Evolutionary conservation across 1,139 yeast species (phyloP).

Genomic region (Pichia sp.): DNA sequence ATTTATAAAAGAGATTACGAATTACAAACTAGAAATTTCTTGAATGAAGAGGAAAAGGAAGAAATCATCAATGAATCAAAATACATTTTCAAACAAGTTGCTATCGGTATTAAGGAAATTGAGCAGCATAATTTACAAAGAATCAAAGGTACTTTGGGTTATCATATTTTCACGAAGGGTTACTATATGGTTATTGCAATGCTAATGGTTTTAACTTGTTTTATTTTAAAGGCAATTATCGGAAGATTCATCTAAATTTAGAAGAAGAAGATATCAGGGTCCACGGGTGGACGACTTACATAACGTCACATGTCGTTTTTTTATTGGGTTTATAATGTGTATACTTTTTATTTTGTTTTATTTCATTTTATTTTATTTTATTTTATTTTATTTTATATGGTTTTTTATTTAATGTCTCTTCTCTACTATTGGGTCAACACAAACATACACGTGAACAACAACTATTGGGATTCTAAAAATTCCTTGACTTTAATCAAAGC

Average conservation of each 20-base stretch:
- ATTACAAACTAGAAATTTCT: constrained; percentile 58
- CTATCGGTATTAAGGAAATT: constrained; percentile 55
- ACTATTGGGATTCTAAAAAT: constrained; percentile 35
- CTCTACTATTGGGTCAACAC: not conserved
- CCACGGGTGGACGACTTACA: not conserved
- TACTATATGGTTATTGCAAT: constrained; percentile 35
- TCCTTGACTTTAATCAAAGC: constrained; percentile 71
- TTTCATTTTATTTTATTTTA: not conserved
- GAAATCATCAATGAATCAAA: constrained; percentile 65
- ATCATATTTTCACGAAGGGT: constrained; percentile 46
- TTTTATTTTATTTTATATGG: not conserved
- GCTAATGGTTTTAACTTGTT: constrained; percentile 20
- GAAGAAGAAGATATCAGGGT: not conserved
- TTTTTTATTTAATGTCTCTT: not conserved
- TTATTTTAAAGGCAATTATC: constrained; percentile 17
- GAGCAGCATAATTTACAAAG: constrained; percentile 56
- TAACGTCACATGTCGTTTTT: not conserved
- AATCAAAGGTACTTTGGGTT: constrained; percentile 51
- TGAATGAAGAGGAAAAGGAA: constrained; percentile 63
- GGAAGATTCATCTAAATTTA: not conserved
- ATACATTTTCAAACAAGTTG: constrained; percentile 60
- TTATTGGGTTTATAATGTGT: not conserved
- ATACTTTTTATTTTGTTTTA: too few species aligned
- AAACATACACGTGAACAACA: not conserved
- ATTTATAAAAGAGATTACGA: constrained; percentile 72